Percentiles rank a stretch among this genome's conserved stretches.
phyloP scores from a whole-genome alignment of 495 filamentous ascomycete genomes.

The Aspergillus avenaceus region DNA sequence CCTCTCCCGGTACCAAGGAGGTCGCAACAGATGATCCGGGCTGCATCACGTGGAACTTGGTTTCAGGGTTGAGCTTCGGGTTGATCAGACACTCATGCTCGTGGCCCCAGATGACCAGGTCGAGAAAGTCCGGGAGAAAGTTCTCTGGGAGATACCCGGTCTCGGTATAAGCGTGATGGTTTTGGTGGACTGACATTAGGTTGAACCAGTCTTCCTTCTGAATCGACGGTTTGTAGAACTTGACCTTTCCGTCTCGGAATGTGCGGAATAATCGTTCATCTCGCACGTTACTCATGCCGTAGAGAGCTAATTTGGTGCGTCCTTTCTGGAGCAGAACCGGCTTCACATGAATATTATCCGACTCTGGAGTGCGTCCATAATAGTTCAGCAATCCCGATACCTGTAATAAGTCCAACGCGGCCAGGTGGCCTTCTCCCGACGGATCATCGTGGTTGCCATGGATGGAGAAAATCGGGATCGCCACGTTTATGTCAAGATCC shows the following conservation, averaged over 20 bases:
- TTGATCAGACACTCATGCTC: slow-evolving; percentile 96
- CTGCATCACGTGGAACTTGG: slow-evolving; percentile 92
- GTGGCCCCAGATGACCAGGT: slow-evolving; percentile 94
- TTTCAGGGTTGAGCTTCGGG: slow-evolving; percentile 76
- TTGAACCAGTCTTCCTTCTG: slow-evolving; percentile 96
- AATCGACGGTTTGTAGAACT: slow-evolving; percentile 79
- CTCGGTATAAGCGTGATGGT: slow-evolving; percentile 85
- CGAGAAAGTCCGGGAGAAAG: slow-evolving; percentile 87
- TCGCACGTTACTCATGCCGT: slow-evolving; percentile 93
- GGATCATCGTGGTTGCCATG: slow-evolving; percentile 99
- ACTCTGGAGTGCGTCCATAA: slow-evolving; percentile 86
- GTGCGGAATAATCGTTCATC: slow-evolving; percentile 93
- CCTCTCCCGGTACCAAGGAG: slow-evolving; percentile 84
- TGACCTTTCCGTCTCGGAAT: slow-evolving; percentile 89
- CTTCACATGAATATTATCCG: slow-evolving; percentile 86
- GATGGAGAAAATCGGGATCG: slow-evolving; percentile 96
- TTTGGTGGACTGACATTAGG: slow-evolving; percentile 92
- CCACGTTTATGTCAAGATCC: slow-evolving; percentile 95
- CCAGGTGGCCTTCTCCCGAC: slow-evolving; percentile 84
- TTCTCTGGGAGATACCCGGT: slow-evolving; percentile 91
- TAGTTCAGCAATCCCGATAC: slow-evolving; percentile 92
- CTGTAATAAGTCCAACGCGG: slow-evolving; percentile 86
- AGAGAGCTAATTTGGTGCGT: slow-evolving; percentile 87
- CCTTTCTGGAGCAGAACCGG: slow-evolving; percentile 93
- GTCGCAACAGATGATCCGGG: slow-evolving; percentile 95